Evolutionary conservation across 306 rosid species (phyloP), one percentile per base, ranked within the genome.

Genomic region (Myrica gale): DNA sequence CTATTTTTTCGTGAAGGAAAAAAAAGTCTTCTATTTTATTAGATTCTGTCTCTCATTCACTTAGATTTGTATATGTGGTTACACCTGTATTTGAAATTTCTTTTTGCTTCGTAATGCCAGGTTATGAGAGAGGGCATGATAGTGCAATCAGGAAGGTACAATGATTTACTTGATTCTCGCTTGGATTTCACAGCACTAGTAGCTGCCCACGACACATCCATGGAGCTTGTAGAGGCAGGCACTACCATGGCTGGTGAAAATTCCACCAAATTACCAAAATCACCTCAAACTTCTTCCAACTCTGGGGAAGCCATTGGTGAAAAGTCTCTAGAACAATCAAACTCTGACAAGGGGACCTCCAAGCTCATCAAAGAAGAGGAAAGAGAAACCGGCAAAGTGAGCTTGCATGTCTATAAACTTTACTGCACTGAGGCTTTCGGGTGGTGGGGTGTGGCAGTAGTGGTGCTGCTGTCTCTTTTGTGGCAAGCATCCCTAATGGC

Each of bases 311-410:
- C 78, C 81, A 87, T 88, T 62, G 95, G 88, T n/a, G 89, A 81
- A 75, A 85, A 83, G 72, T 84, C 85, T 48, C 47, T 68, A 58
- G 96, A 85, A 46, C 85, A 85, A 21, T 87, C 87, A 21, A 82
- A 80, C 56, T 66, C 88, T 32, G 76, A 78, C 6, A 80, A 81
- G 11, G 98, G 87, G 37, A 80, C 80, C 65, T 90, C 99, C 72
- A 95, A 95, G 83, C 96, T 95, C 78, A 87, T 95, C 88, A 84
- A 95, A 81, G 99, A 95, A 4, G 99, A 95, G 83, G 97, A 95
- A 76, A 86, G 90, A 73, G 99, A 92, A 76, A 88, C 95, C 6
- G 99, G 99, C 26, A 90, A 81, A 86, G 97, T 95, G 74, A 87
- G 92, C 87, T 76, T 87, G 41, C 81, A 73, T 53, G 74, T 89